Percentiles rank a stretch among this genome's conserved stretches.
phyloP scores from a whole-genome alignment of 106 monocot species.

The Dendrobium chrysotoxum region DNA sequence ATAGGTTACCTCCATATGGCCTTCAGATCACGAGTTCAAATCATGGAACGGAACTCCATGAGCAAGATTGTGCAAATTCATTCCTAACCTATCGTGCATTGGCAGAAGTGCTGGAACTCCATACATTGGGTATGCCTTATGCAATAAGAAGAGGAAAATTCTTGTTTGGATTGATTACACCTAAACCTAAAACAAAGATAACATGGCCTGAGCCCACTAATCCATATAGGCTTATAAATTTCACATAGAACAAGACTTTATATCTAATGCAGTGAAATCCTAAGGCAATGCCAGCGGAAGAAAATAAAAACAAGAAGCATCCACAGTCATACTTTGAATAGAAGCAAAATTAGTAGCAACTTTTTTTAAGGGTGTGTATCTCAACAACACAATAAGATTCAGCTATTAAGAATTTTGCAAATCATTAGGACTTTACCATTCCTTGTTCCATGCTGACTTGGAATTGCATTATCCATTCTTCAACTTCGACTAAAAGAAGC shows the following conservation, averaged over 20 bases:
- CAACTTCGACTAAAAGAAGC: conserved; percentile 84
- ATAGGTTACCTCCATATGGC: no score
- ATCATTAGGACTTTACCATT: conserved; percentile 35
- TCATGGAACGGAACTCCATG: no score
- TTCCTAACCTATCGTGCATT: no score
- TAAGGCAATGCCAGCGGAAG: background rate
- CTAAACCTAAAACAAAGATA: background rate
- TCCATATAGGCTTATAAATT: background rate
- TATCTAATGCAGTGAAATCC: background rate
- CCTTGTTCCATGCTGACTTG: conserved; percentile 56
- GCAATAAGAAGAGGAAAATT: no score
- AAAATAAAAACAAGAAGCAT: background rate
- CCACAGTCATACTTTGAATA: background rate
- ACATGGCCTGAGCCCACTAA: background rate
- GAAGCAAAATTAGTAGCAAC: conserved; percentile 1
- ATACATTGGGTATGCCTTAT: no score
- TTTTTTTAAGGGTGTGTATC: background rate
- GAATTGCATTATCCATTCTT: conserved; percentile 66
- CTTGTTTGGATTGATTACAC: background rate
- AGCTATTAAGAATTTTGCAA: background rate
- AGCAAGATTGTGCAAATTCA: no score
- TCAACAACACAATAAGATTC: background rate
- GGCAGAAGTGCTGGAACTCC: no score
- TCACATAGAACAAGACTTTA: background rate
- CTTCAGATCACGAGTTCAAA: no score